phyloP scores from a whole-genome alignment of 2,329 filamentous ascomycete genomes.

The Diaporthe humulicola region DNA sequence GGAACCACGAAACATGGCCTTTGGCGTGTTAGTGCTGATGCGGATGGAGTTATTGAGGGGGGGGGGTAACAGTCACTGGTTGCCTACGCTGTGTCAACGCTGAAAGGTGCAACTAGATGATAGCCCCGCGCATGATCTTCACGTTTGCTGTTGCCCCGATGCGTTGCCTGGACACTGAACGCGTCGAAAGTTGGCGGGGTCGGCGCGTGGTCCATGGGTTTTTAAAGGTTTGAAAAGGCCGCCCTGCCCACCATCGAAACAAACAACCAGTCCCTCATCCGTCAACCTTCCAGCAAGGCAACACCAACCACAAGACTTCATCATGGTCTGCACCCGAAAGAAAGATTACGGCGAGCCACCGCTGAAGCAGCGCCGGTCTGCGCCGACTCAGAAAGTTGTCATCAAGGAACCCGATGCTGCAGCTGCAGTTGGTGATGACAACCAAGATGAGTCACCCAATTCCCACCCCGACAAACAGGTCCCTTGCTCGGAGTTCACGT shows the following conservation, averaged over 20 bases:
- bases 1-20: no score
- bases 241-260: no score
- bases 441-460: no score
- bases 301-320: not conserved
- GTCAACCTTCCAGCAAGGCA: not conserved
- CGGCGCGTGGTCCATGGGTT: not conserved
- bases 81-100: not conserved
- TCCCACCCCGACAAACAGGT: not conserved
- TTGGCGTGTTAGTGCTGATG: no score
- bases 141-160: not conserved
- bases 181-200: not conserved
- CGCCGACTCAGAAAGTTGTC: not conserved
- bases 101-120: not conserved
- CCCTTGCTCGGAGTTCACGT: not conserved
- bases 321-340: constrained; percentile 2
- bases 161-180: constrained; percentile 12
- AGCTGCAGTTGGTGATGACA: no score
- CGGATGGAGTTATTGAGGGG: no score
- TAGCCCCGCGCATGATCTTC: not conserved
- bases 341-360: not conserved
- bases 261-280: not conserved
- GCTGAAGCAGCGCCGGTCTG: not conserved
- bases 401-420: not conserved
- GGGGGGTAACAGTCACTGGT: no score
- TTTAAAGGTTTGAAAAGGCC: not conserved